phyloP scores from a whole-genome alignment of 176 grass and related monocot genomes.

The Tillandsia fasciculata region DNA sequence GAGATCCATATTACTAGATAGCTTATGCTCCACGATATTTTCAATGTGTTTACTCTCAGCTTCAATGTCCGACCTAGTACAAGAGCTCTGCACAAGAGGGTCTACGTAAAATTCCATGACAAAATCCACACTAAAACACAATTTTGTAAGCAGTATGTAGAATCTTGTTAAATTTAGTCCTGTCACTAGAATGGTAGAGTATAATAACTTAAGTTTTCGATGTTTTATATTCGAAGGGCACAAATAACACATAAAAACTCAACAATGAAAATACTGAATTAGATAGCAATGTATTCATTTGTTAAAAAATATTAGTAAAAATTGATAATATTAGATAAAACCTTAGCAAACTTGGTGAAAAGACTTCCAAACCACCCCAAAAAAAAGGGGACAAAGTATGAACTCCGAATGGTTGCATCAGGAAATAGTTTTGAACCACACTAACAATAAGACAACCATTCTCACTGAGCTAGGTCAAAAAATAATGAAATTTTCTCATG shows the following conservation, averaged over 20 bases:
- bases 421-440: no score
- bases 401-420: no score
- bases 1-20: slow-evolving; percentile 7
- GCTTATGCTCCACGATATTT: slow-evolving; percentile 36
- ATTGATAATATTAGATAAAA: neutral
- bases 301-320: neutral
- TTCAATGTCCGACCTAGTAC: slow-evolving; percentile 81
- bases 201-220: neutral
- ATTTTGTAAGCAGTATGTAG: neutral
- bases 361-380: no score
- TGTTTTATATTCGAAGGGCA: neutral
- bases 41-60: slow-evolving; percentile 62
- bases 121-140: slow-evolving; percentile 9
- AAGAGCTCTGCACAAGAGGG: slow-evolving; percentile 69
- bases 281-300: neutral
- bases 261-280: neutral
- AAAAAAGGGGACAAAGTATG: no score
- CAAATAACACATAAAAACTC: no score
- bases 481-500: no score
- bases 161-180: neutral
- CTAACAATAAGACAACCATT: no score
- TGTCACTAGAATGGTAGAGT: neutral
- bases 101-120: slow-evolving; percentile 8
- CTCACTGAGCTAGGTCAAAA: no score
- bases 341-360: neutral